Evolutionary conservation across 2,329 filamentous ascomycete genomes (phyloP), one percentile per base, ranked within the genome.

Genomic region (Nannizziopsis arthrosporioides): DNA sequence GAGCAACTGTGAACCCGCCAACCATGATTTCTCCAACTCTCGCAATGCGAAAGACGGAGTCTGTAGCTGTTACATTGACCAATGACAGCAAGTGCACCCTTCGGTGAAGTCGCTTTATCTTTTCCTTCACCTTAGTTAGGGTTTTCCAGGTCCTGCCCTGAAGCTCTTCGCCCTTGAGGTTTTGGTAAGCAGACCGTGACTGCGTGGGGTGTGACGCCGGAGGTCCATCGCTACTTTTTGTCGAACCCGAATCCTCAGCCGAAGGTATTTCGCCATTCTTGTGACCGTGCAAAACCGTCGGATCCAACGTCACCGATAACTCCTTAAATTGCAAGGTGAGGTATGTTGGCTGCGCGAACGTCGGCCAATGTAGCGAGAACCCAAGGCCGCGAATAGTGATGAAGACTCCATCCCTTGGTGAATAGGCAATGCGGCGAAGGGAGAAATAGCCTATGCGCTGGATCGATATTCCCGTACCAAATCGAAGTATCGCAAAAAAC

Each of bases 321-420:
- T 95, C 92, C 59, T 80, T 85, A 51, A 98, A 69, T 7, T 92
- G 85, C 44, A 98, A 74, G 63, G 89, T 96, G 58, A 94, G 72
- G 88, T 90, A 96, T 53, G 93, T 96, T 39, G 92, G 92, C 64
- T 96, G 88, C 41, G 90, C 87, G 67, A 98, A 96, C 5, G 92
- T 96, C 10, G 92, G 92, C 3, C 89, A 81, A 68, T 98, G 92
- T 54, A 96, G 68, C 49, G 85, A 84, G 58, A 98, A 74, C 39
- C 92, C 88, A 45, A 98, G 74, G 44, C 89, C 86, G 44, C 92
- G 81, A 49, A 98, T 81, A 65, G 94, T 87, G 65, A 98, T 80
- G 59, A 84, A 84, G 60, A 94, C 72, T 57, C 92, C 92, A 76
- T 94, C 87, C 66, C 77, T 82, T 22, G 87, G 87, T 11, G 85